Evolutionary conservation across 1,284 basidiomycete species (phyloP).

Genomic region (Pseudozyma flocculosa): DNA sequence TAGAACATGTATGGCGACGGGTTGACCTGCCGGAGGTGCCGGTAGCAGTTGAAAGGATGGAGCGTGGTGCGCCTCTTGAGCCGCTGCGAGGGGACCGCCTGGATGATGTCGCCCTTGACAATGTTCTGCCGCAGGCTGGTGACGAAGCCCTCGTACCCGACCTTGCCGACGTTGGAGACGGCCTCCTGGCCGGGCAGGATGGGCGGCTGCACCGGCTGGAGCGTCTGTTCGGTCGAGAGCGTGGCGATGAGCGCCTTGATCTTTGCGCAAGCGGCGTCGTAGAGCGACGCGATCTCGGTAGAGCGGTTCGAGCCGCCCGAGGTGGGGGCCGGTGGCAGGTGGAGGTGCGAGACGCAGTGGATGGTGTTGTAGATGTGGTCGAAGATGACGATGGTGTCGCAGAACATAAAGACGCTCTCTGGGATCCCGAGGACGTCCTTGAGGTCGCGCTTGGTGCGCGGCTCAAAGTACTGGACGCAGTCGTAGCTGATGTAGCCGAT

Average conservation of each 20-base stretch:
- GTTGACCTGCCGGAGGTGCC: slow-evolving; percentile 88
- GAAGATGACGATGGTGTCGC: slow-evolving; percentile 90
- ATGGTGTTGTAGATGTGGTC: slow-evolving; percentile 94
- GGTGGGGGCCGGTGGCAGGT: slow-evolving; percentile 64
- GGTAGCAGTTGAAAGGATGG: slow-evolving; percentile 96
- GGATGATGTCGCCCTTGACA: slow-evolving; percentile 94
- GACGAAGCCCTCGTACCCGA: slow-evolving; percentile 89
- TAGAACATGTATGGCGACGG: slow-evolving; percentile 99
- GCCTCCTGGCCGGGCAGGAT: slow-evolving; percentile 59
- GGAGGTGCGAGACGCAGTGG: slow-evolving; percentile 92
- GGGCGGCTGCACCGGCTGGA: slow-evolving; percentile 63
- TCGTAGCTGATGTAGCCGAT: slow-evolving; percentile 98
- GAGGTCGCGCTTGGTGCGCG: slow-evolving; percentile 63
- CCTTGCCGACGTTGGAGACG: slow-evolving; percentile 88
- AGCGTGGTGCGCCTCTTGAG: slow-evolving; percentile 79
- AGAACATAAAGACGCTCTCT: slow-evolving; percentile 94
- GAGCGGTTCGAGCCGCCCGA: slow-evolving; percentile 64
- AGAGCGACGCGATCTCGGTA: slow-evolving; percentile 52
- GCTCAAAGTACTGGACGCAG: slow-evolving; percentile 91
- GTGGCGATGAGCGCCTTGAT: slow-evolving; percentile 25
- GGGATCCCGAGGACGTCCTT: slow-evolving; percentile 79
- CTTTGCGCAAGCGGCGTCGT: slow-evolving; percentile 25
- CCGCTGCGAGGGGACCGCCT: slow-evolving; percentile 94
- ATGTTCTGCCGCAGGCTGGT: slow-evolving; percentile 91
- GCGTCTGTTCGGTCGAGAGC: slow-evolving; percentile 60